Evolutionary conservation across 345 rosid species (phyloP).

Genomic region (Bretschneidera sinensis): DNA sequence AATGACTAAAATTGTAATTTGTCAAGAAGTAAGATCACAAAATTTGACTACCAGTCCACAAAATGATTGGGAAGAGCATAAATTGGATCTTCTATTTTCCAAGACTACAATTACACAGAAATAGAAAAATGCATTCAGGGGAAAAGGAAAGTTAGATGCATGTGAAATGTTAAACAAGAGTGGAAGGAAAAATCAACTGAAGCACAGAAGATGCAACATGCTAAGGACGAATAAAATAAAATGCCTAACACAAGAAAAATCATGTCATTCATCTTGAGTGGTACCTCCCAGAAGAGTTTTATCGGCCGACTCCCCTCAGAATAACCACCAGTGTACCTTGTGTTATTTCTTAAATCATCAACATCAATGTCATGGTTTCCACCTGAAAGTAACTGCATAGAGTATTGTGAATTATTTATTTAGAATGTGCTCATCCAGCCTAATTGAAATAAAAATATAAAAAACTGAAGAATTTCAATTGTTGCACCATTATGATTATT

Average conservation of each 20-base stretch:
- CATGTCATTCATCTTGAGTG: neutral
- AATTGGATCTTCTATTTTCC: too few relatives aligned
- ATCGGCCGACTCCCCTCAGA: constrained; percentile 77
- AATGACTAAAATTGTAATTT: neutral
- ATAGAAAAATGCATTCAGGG: too few relatives aligned
- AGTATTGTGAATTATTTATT: constrained; percentile 10
- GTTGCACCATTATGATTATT: too few relatives aligned
- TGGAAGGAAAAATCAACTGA: neutral
- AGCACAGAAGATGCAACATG: constrained; percentile 1
- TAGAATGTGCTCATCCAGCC: neutral
- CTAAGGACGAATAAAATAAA: neutral
- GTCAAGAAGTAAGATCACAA: neutral
- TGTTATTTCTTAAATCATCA: constrained; percentile 70
- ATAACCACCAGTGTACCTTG: constrained; percentile 92
- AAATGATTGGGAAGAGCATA: neutral
- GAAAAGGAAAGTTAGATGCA: too few relatives aligned
- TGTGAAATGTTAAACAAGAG: constrained; percentile 7
- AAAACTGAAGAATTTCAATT: neutral
- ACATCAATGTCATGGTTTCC: constrained; percentile 90
- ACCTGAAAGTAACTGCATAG: constrained; percentile 85
- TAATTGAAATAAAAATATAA: neutral
- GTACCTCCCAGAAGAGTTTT: constrained; percentile 97
- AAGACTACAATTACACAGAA: too few relatives aligned
- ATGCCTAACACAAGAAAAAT: neutral
- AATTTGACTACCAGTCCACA: neutral